These are phyloP conservation scores for Vicia faba DNA, from an alignment of 306 rosid species.

Conservation along the genomic window DNA sequence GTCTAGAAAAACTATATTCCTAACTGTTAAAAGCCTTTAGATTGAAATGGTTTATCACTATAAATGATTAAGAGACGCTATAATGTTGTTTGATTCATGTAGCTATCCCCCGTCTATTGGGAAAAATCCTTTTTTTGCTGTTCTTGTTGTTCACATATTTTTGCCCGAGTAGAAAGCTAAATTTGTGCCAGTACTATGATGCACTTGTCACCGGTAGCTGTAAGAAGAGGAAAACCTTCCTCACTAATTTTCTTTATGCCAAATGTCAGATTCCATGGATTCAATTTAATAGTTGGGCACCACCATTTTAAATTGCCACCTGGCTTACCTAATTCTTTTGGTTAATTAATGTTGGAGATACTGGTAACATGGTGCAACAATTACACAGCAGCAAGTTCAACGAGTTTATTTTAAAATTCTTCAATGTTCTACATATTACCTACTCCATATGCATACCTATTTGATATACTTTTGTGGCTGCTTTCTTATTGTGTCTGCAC, in stretches of 20 bases:
- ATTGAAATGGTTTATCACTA: neutral
- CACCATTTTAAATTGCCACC: conserved; percentile 16
- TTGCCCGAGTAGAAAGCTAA: conserved; percentile 2
- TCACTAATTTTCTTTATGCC: neutral
- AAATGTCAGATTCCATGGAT: neutral
- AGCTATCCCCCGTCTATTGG: too few relatives aligned
- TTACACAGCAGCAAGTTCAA: neutral
- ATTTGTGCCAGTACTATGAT: neutral
- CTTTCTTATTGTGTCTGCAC: conserved; percentile 7
- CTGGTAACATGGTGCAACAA: neutral
- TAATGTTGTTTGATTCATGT: neutral
- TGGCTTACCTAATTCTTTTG: neutral
- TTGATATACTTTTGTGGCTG: conserved; percentile 20
- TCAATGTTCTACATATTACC: conserved; percentile 4
- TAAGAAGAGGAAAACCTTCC: too few relatives aligned
- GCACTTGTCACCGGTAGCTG: neutral
- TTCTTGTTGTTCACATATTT: neutral
- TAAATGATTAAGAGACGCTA: neutral
- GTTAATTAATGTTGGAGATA: neutral
- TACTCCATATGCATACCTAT: conserved; percentile 2
- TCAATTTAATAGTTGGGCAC: neutral
- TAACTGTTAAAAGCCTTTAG: neutral
- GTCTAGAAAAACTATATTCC: neutral
- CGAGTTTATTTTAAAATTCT: neutral
- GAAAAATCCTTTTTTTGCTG: too few relatives aligned